phyloP scores from a whole-genome alignment of 2,329 filamentous ascomycete genomes.

The Pseudonectria buxi region DNA sequence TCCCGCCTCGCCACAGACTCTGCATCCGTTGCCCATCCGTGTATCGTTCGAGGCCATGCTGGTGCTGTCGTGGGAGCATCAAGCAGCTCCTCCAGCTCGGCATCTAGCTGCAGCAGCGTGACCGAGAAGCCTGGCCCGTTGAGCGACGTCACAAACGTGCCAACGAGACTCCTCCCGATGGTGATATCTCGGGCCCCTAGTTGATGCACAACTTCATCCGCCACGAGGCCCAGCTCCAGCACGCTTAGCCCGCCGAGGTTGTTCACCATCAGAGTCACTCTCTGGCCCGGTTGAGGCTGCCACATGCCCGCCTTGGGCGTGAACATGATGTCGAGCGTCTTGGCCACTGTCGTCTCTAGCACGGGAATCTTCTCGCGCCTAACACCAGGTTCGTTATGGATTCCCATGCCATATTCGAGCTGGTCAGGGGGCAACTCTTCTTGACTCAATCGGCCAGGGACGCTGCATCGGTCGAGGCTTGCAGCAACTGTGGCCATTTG shows the following conservation, averaged over 20 bases:
- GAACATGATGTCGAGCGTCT: constrained; percentile 16
- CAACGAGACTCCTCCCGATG: constrained; percentile 14
- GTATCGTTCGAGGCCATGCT: constrained; percentile 17
- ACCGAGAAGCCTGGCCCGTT: constrained; percentile 18
- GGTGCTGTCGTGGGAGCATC: constrained; percentile 17
- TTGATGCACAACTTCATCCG: constrained; percentile 17
- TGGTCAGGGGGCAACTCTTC: constrained; percentile 13
- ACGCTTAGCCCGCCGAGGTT: constrained; percentile 19
- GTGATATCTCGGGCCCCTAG: constrained; percentile 3
- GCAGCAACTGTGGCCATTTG: constrained; percentile 20
- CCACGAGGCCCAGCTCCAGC: constrained; percentile 17
- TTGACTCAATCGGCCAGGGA: constrained; percentile 15
- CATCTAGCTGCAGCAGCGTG: constrained; percentile 15
- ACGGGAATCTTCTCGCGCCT: constrained; percentile 11
- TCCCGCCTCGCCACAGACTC: constrained; percentile 11
- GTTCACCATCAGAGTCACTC: constrained; percentile 17
- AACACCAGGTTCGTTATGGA: constrained; percentile 22
- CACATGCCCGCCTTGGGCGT: constrained; percentile 16
- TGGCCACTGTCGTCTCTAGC: constrained; percentile 13
- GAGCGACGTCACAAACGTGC: constrained; percentile 18
- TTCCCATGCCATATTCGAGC: constrained; percentile 21
- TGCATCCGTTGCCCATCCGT: constrained; percentile 12
- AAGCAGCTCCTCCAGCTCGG: constrained; percentile 12
- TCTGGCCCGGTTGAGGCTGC: constrained; percentile 12
- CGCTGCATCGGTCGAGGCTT: constrained; percentile 18